Evolutionary conservation across 352 stramenopile genomes (phyloP), one percentile per base, ranked within the genome.

Genomic region (Phytophthora sansomeana): DNA sequence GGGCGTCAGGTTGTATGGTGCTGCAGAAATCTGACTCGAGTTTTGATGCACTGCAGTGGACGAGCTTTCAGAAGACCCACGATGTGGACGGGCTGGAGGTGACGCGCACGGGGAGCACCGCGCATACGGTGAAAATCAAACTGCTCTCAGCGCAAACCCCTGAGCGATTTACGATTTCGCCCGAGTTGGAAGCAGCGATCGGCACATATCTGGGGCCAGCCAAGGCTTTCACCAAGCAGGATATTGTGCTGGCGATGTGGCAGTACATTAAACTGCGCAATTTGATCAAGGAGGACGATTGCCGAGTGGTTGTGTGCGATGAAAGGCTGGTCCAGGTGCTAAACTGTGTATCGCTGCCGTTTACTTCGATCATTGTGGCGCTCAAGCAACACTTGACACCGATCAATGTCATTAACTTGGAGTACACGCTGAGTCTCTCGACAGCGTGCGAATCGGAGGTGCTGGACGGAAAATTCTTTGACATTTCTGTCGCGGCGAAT

Each of bases 251-350:
- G 75, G 85, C 79, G 10, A 79, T 75, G 52, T 93, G 85, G 85
- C 75, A 90, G 61, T 93, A 92, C 70, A 88, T 92, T 65, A 92
- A 93, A 59, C 66, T 74, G 43, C 69, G 66, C 28, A 87, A 92
- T 49, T 73, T 92, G 29, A 92, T 93, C 71, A 92, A 93, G 56
- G 77, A 84, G n/a, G 85, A 93, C 57, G 85, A 93, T 69, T 93
- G 82, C 50, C 81, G 85, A 19, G 80, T 93, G 28, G 80, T 89
- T 32, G 56, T 85, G 14, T 91, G 83, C 50, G 85, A 93, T 39
- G 64, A 75, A 0, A 77, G 70, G 50, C 69, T 93, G 46, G 36
- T 49, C 5, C 69, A 80, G 58, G 56, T 93, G 21, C 79, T 93
- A 52, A 79, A 87, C 26, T 93, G 85, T 58, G 81, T 90, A 17